Evolutionary conservation across 768 basidiomycete genomes (phyloP), one percentile per base, ranked within the genome.

Genomic region (Amanita subjunquillea): DNA sequence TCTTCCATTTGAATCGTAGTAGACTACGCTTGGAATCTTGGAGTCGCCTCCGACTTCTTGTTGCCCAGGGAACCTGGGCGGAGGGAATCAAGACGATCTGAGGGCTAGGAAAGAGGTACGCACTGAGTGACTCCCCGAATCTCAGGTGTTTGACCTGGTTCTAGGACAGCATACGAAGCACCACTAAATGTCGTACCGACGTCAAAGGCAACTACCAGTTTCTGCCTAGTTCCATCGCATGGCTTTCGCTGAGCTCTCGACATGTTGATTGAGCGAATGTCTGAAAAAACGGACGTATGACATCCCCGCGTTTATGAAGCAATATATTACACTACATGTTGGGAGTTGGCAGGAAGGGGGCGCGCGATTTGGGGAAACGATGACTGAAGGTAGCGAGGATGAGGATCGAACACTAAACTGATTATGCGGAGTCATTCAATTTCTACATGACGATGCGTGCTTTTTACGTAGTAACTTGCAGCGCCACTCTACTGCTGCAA

Each of bases 151-250:
- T 62, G 51, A 0, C 65, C 67, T 3, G 67, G 66, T 42, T 69
- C 66, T n/a, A 75, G 58, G 40, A 75, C 67, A 43, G 65, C 62
- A 49, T 43, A 42, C 3, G n/a, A 52, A 6, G 77, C 65, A 3
- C 74, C 75, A 30, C 75, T 76, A 41, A 63, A 76, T 2, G 74
- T 79, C 1, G 74, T 79, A 4, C 78, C 78, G 2, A 79, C 61
- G 50, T 79, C 78, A 37, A 79, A 73, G 0, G 74, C 74, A 15
- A 79, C 54, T 3, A 77, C 73, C 3, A 79, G 62, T 55, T 69
- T 70, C 32, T 70, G 67, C 29, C 58, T 51, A 9, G 64, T 22
- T 17, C 76, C 78, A 32, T 57, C 58, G 63, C 74, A 76, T 2
- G 69, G 67, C 23, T 4, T 4, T 25, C 23, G 23, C 23, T 25